A percentile compares a stretch with the other conserved stretches of the same genome.
Conservation (phyloP, 495 filamentous ascomycete genomes). For the Aspergillus wentii region DNA sequence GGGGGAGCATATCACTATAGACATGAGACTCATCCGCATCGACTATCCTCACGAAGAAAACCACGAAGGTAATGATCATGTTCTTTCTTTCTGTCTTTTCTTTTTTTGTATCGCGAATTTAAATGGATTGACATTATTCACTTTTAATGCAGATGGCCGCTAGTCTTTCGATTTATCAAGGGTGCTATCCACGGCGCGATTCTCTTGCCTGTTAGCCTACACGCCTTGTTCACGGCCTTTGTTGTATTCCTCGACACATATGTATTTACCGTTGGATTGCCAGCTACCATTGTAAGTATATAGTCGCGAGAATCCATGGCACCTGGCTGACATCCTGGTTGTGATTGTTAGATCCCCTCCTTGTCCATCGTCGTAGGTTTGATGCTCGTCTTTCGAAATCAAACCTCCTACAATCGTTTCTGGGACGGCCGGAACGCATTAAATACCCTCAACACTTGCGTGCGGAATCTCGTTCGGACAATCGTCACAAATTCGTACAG, state of each 20-base stretch:
- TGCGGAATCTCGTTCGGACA: constrained; percentile 59
- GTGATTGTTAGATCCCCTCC: constrained; percentile 70
- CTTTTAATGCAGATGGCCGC: constrained; percentile 51
- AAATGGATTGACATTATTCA: background rate
- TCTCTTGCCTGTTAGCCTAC: constrained; percentile 56
- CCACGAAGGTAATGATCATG: constrained; percentile 40
- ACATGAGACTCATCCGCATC: constrained; percentile 32
- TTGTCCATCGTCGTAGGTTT: constrained; percentile 75
- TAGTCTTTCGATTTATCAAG: constrained; percentile 71
- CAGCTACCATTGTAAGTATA: constrained; percentile 58
- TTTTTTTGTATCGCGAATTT: too few species aligned
- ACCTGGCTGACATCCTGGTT: too few species aligned
- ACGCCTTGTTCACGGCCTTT: constrained; percentile 58
- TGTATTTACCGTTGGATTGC: constrained; percentile 54
- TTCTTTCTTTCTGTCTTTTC: background rate
- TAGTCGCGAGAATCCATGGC: too few species aligned
- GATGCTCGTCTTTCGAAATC: constrained; percentile 77
- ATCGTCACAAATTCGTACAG: constrained; percentile 46
- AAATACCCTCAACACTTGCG: constrained; percentile 50
- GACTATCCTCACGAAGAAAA: constrained; percentile 49
- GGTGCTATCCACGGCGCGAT: constrained; percentile 68
- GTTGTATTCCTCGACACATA: constrained; percentile 60
- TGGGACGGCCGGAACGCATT: constrained; percentile 64
- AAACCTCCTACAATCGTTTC: constrained; percentile 66
- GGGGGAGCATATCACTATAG: constrained; percentile 33